Conservation (phyloP, 306 rosid species). For the Trifolium fragiferum region DNA sequence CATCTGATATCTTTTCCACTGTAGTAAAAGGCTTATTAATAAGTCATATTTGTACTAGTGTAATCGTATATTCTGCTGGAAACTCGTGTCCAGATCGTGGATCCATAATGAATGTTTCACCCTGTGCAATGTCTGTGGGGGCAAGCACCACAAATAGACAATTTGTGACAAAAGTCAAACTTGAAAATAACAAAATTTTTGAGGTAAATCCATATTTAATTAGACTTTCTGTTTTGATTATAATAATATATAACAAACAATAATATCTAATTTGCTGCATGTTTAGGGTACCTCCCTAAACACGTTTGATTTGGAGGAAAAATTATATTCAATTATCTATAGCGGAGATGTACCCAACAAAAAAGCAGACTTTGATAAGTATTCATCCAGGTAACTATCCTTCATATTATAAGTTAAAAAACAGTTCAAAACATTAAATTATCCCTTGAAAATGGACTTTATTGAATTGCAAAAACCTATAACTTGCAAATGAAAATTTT, state of each 20-base stretch:
- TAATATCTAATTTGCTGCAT: not conserved
- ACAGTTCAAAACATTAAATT: too few species aligned
- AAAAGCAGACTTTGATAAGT: not conserved
- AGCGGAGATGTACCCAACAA: conserved; percentile 45
- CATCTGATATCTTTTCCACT: too few species aligned
- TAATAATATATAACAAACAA: too few species aligned
- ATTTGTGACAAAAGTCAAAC: conserved; percentile 46
- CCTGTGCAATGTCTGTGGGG: conserved; percentile 57
- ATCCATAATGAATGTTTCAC: conserved; percentile 39
- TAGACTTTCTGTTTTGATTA: too few species aligned
- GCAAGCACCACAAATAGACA: conserved; percentile 54
- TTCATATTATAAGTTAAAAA: not conserved
- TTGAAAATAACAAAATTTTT: conserved; percentile 47
- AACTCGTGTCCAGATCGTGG: conserved; percentile 38
- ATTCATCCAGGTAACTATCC: conserved; percentile 38
- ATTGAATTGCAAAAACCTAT: too few species aligned
- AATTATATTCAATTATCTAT: conserved; percentile 37
- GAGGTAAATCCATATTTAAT: conserved; percentile 38
- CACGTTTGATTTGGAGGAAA: conserved; percentile 39
- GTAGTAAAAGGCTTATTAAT: too few species aligned
- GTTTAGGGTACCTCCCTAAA: conserved; percentile 46
- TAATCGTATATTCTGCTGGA: too few species aligned
- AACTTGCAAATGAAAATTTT: too few species aligned
- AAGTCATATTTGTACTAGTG: too few species aligned
- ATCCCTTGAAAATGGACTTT: too few species aligned